Evolutionary conservation across 1,284 basidiomycete species (phyloP).

Genomic region (Caloboletus inedulis): DNA sequence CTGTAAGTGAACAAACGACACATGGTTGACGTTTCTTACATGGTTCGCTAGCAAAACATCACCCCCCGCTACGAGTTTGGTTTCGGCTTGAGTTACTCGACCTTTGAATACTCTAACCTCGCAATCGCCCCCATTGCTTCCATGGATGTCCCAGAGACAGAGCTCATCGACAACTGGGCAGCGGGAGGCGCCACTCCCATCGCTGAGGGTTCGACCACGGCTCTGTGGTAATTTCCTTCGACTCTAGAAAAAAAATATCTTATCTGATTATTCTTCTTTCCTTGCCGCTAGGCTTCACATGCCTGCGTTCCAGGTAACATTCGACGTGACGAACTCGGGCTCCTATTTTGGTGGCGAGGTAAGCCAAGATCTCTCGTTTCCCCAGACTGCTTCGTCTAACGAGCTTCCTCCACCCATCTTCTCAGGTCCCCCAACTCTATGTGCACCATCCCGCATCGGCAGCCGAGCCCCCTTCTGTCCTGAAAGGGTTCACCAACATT

Average conservation of each 20-base stretch:
- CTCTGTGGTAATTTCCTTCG: conserved; percentile 29
- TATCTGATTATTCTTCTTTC: neutral
- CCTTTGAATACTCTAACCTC: conserved; percentile 65
- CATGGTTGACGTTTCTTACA: neutral
- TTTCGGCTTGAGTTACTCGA: conserved; percentile 72
- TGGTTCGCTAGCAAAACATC: conserved; percentile 37
- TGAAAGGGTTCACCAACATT: conserved; percentile 66
- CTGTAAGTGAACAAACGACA: conserved; percentile 20
- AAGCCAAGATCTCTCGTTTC: conserved; percentile 3
- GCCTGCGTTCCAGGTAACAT: conserved; percentile 56
- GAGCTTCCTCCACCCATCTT: neutral
- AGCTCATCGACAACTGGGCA: conserved; percentile 52
- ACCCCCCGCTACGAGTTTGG: conserved; percentile 63
- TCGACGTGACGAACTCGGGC: conserved; percentile 60
- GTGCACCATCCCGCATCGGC: conserved; percentile 55
- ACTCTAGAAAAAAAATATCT: neutral
- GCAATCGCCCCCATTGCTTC: conserved; percentile 39
- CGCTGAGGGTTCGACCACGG: conserved; percentile 29
- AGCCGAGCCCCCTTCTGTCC: conserved; percentile 56
- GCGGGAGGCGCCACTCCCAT: conserved; percentile 44
- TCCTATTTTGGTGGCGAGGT: conserved; percentile 52
- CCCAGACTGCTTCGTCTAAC: neutral
- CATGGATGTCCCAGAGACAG: conserved; percentile 34
- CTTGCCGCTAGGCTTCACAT: conserved; percentile 51
- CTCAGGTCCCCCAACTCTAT: conserved; percentile 64